These are phyloP conservation scores for Trichoderma sp. DNA, from an alignment of 2,329 filamentous ascomycete genomes.

Conservation along the genomic window DNA sequence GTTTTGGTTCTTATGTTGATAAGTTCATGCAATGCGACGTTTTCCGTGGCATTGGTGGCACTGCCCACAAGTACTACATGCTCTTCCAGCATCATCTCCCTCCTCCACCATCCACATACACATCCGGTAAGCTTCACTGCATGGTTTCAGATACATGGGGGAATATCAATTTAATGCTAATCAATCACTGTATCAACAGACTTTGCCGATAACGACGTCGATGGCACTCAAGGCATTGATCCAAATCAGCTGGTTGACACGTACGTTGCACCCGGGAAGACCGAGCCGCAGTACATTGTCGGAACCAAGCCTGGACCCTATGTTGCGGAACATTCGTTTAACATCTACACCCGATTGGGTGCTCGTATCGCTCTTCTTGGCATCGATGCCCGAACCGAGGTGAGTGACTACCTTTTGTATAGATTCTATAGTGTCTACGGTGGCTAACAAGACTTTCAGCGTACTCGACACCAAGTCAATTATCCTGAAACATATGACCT, in stretches of 20 bases:
- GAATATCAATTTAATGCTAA: not conserved
- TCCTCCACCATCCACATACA: slow-evolving; percentile 82
- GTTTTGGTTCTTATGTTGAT: slow-evolving; percentile 90
- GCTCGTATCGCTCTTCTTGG: slow-evolving; percentile 81
- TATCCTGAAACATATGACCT: slow-evolving; percentile 87
- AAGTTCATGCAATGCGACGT: slow-evolving; percentile 91
- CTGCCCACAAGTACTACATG: slow-evolving; percentile 97
- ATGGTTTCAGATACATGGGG: not conserved
- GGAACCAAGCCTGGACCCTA: slow-evolving; percentile 80
- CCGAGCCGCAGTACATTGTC: slow-evolving; percentile 73
- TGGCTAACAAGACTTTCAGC: slow-evolving; percentile 38
- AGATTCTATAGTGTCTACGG: not conserved
- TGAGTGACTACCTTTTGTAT: slow-evolving; percentile 29
- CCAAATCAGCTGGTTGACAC: slow-evolving; percentile 70
- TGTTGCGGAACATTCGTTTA: slow-evolving; percentile 82
- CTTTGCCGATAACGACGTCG: slow-evolving; percentile 23
- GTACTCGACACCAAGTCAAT: slow-evolving; percentile 90
- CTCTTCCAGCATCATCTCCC: slow-evolving; percentile 94
- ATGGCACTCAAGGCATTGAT: slow-evolving; percentile 55
- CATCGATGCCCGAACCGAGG: slow-evolving; percentile 89
- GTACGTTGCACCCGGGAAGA: slow-evolving; percentile 59
- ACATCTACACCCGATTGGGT: slow-evolving; percentile 80
- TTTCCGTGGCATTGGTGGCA: slow-evolving; percentile 85
- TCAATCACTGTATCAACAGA: not conserved
- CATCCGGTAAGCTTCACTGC: slow-evolving; percentile 56